Conservation (phyloP, 2,329 filamentous ascomycete genomes). For the Diaporthe caulivora region DNA sequence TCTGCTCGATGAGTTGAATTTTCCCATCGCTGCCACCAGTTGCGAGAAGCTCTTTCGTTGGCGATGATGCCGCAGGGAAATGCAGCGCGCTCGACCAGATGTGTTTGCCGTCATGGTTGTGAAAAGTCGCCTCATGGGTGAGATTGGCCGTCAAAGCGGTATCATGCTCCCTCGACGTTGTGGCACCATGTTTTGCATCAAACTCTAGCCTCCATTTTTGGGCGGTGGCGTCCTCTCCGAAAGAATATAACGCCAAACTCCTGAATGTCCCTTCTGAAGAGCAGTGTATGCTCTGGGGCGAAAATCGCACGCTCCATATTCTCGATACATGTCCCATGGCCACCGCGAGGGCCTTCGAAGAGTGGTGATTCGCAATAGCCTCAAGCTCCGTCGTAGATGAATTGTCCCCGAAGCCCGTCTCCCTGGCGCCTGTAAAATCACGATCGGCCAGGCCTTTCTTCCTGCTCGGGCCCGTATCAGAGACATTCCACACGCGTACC, state of each 20-base stretch:
- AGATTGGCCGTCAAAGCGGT: conserved; percentile 51
- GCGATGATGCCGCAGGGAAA: conserved; percentile 44
- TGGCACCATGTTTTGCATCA: conserved; percentile 39
- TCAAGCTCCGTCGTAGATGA: conserved; percentile 45
- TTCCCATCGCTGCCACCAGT: conserved; percentile 90
- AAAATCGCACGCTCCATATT: conserved; percentile 88
- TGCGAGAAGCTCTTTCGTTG: conserved; percentile 57
- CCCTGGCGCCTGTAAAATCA: conserved; percentile 55
- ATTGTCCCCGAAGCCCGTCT: conserved; percentile 73
- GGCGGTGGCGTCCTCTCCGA: conserved; percentile 86
- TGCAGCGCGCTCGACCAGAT: conserved; percentile 80
- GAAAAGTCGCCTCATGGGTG: conserved; percentile 66
- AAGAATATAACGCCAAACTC: conserved; percentile 69
- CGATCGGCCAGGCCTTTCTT: conserved; percentile 43
- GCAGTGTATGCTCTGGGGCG: conserved; percentile 35
- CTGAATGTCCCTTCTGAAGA: conserved; percentile 6
- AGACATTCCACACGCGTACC: conserved; percentile 88
- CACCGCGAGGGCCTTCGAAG: conserved; percentile 69
- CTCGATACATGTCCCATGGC: conserved; percentile 89
- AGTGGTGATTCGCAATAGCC: conserved; percentile 41
- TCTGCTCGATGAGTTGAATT: conserved; percentile 60
- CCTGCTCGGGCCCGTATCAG: conserved; percentile 57
- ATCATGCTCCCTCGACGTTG: conserved; percentile 20
- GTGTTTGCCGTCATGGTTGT: conserved; percentile 86
- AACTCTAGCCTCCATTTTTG: conserved; percentile 76